phyloP scores from a whole-genome alignment of 768 basidiomycete species.

The Boletus reticulatus region DNA sequence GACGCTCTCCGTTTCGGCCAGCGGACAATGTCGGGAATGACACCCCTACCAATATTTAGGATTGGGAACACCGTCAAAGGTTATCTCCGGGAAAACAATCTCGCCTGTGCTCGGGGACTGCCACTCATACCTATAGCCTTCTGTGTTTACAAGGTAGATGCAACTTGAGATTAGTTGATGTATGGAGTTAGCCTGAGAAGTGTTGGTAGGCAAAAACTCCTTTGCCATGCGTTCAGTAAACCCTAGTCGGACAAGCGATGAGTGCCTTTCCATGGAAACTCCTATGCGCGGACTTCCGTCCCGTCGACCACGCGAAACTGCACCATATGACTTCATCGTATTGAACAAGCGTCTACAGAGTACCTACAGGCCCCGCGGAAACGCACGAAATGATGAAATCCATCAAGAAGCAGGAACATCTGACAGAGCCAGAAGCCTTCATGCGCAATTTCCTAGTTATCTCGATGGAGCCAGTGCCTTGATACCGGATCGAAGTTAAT shows the following conservation, averaged over 20 bases:
- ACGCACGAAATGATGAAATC: too few relatives aligned
- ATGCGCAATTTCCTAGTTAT: constrained; percentile 6
- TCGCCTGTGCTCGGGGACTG: neutral
- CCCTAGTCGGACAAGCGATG: neutral
- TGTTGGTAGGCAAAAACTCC: neutral
- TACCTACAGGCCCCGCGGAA: too few relatives aligned
- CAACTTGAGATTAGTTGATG: neutral
- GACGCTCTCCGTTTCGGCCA: neutral
- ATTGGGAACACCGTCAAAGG: neutral
- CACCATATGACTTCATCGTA: too few relatives aligned
- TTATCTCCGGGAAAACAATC: neutral
- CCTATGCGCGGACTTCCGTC: too few relatives aligned
- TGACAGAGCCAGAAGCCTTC: constrained; percentile 3
- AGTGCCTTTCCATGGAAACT: constrained; percentile 10
- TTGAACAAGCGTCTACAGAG: too few relatives aligned
- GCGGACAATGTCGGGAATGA: constrained; percentile 2
- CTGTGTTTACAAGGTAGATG: neutral
- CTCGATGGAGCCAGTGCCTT: constrained; percentile 4
- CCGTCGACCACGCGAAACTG: too few relatives aligned
- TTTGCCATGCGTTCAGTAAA: neutral
- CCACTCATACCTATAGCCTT: neutral
- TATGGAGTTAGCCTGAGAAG: constrained; percentile 8
- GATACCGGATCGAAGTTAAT: constrained; percentile 5
- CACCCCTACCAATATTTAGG: neutral
- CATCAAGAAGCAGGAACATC: neutral